Percentiles rank a stretch among this genome's conserved stretches.
These are phyloP conservation scores for Geotrichum histeridarum DNA, from an alignment of 1,139 yeast genomes.

Conservation along the genomic window DNA sequence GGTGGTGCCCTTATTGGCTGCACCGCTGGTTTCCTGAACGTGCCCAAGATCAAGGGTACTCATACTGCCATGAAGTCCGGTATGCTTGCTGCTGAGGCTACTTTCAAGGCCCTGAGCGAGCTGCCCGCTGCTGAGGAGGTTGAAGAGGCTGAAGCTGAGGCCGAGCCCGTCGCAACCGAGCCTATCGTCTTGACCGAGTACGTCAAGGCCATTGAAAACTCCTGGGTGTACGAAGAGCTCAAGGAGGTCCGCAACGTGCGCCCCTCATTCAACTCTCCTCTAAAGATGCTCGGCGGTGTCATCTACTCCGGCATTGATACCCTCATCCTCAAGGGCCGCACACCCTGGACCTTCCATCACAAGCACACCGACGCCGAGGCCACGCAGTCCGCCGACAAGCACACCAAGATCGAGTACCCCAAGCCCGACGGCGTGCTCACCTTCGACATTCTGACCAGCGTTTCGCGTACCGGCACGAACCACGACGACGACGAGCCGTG, in stretches of 20 bases:
- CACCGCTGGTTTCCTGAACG: slow-evolving; percentile 93
- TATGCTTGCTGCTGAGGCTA: slow-evolving; percentile 85
- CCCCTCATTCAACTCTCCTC: slow-evolving; percentile 73
- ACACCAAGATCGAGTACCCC: slow-evolving; percentile 74
- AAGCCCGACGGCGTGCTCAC: slow-evolving; percentile 90
- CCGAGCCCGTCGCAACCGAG: slow-evolving; percentile 25
- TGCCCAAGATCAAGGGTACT: slow-evolving; percentile 96
- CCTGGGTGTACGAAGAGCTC: slow-evolving; percentile 85
- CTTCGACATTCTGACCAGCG: slow-evolving; percentile 86
- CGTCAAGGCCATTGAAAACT: slow-evolving; percentile 58
- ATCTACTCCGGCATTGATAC: slow-evolving; percentile 83
- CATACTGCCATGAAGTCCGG: slow-evolving; percentile 97
- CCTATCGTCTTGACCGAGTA: slow-evolving; percentile 49
- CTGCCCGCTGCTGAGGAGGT: slow-evolving; percentile 42
- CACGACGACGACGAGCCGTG: slow-evolving; percentile 93
- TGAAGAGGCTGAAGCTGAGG: slow-evolving; percentile 43
- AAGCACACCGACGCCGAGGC: slow-evolving; percentile 64
- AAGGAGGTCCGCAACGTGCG: slow-evolving; percentile 80
- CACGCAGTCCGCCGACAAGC: slow-evolving; percentile 63
- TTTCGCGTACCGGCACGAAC: slow-evolving; percentile 90
- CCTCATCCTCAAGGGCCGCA: slow-evolving; percentile 64
- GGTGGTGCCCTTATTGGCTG: slow-evolving; percentile 96
- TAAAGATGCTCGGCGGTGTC: slow-evolving; percentile 76
- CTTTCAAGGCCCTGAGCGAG: slow-evolving; percentile 51
- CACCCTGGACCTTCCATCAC: slow-evolving; percentile 83